Percentiles rank a stretch among this genome's conserved stretches.
Conservation (phyloP, 176 grass and related monocot genomes). For the Chrysopogon serrulatus region DNA sequence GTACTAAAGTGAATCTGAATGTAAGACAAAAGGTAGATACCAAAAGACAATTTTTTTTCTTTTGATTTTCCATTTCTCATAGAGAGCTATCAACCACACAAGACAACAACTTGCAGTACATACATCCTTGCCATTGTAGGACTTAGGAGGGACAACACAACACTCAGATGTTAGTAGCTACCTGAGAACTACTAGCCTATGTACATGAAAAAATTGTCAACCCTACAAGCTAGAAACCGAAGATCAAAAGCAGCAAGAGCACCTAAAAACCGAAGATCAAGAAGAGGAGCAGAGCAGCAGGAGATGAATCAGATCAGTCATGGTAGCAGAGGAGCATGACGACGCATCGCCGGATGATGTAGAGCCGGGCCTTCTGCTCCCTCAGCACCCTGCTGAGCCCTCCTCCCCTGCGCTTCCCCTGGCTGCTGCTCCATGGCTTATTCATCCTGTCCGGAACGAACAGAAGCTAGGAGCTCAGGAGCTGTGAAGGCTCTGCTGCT, state of each 20-base stretch:
- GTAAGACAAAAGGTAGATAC: conserved; percentile 13
- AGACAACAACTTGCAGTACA: not conserved
- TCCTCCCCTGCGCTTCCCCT: conserved; percentile 24
- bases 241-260: not conserved
- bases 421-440: conserved; percentile 23
- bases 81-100: not conserved
- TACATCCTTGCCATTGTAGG: conserved; percentile 38
- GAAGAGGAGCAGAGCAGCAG: not conserved
- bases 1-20: not conserved
- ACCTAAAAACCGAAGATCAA: not conserved
- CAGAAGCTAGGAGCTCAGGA: not conserved
- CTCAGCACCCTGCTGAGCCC: conserved; percentile 50
- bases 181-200: conserved; percentile 27
- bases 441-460: not conserved
- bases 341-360: conserved; percentile 54
- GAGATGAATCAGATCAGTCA: conserved; percentile 19
- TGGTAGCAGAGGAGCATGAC: conserved; percentile 67
- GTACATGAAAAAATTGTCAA: conserved; percentile 32
- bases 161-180: conserved; percentile 7
- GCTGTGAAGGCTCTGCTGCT: not conserved
- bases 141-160: conserved; percentile 23
- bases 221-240: conserved; percentile 19
- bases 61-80: not conserved
- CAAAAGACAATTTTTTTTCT: not conserved
- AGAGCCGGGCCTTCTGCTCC: conserved; percentile 58